Conservation (phyloP, 2,329 filamentous ascomycete genomes). For the Ascosphaera aggregata region DNA sequence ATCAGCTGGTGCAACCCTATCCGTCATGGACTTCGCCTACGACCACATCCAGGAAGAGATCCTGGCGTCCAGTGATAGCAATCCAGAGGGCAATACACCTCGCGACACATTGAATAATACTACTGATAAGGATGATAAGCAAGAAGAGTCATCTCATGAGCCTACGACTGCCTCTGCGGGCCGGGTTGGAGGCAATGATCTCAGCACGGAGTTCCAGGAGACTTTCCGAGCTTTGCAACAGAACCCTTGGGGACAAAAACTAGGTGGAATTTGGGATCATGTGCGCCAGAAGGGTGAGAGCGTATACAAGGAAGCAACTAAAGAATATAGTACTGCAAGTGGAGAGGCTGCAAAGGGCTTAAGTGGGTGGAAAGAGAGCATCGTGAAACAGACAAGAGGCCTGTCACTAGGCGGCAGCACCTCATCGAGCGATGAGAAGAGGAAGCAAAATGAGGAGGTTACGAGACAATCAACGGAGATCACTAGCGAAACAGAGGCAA, state of each 20-base stretch:
- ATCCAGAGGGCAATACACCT: slow-evolving; percentile 5
- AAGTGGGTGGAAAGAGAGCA: slow-evolving; percentile 40
- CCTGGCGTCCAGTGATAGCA: slow-evolving; percentile 30
- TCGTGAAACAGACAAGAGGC: slow-evolving; percentile 50
- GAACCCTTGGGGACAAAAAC: slow-evolving; percentile 71
- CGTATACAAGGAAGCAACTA: slow-evolving; percentile 59
- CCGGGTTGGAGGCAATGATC: slow-evolving; percentile 22
- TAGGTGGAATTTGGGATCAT: slow-evolving; percentile 72
- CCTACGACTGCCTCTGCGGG: slow-evolving; percentile 11
- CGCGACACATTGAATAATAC: slow-evolving; percentile 12
- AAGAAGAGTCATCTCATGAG: slow-evolving; percentile 24
- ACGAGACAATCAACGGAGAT: slow-evolving; percentile 9
- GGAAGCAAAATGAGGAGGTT: slow-evolving; percentile 10
- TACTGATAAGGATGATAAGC: slow-evolving; percentile 23
- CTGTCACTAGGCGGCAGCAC: slow-evolving; percentile 35
- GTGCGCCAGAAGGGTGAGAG: slow-evolving; percentile 91
- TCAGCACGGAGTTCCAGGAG: slow-evolving; percentile 81
- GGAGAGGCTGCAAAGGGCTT: slow-evolving; percentile 67
- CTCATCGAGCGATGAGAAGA: slow-evolving; percentile 7
- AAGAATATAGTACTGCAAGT: slow-evolving; percentile 59
- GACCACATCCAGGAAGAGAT: slow-evolving; percentile 84
- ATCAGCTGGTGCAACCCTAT: no score
- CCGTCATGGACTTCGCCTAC: slow-evolving; percentile 98
- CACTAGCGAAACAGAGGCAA: slow-evolving; percentile 5
- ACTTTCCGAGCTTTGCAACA: slow-evolving; percentile 83